These are phyloP conservation scores for Vitis hybrid DNA, from an alignment of 177 flowering plant species.

Conservation along the genomic window DNA sequence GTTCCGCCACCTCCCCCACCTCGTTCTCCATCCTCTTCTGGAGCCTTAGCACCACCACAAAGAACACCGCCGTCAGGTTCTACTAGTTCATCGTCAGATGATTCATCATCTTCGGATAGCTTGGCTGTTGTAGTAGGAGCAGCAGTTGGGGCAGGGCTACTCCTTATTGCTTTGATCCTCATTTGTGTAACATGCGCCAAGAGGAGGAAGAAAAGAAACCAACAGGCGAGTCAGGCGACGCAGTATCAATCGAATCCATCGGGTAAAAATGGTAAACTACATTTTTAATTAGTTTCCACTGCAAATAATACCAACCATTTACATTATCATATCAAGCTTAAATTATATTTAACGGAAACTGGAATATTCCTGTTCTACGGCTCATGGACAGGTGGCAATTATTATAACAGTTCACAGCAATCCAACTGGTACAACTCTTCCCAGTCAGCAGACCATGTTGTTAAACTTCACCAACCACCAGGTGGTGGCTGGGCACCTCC, in stretches of 20 bases:
- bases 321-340: too few relatives aligned
- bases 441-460: constrained; percentile 23
- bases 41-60: background rate
- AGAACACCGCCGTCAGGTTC: constrained; percentile 3
- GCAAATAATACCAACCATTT: too few relatives aligned
- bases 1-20: constrained; percentile 14
- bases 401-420: constrained; percentile 19
- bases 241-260: too few relatives aligned
- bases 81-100: background rate
- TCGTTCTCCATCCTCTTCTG: background rate
- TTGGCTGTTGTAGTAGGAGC: constrained; percentile 14
- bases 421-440: constrained; percentile 21
- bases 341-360: too few relatives aligned
- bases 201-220: constrained; percentile 32
- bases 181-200: constrained; percentile 15
- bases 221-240: background rate
- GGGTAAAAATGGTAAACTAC: too few relatives aligned
- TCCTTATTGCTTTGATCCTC: constrained; percentile 16
- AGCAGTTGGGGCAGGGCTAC: constrained; percentile 16
- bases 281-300: too few relatives aligned
- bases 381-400: constrained; percentile 9
- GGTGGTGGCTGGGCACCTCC: constrained; percentile 26
- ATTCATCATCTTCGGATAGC: background rate
- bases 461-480: constrained; percentile 31
- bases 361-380: background rate